Evolutionary conservation across 2,329 filamentous ascomycete species (phyloP).

Genomic region (Aspergillus aculeatinus): DNA sequence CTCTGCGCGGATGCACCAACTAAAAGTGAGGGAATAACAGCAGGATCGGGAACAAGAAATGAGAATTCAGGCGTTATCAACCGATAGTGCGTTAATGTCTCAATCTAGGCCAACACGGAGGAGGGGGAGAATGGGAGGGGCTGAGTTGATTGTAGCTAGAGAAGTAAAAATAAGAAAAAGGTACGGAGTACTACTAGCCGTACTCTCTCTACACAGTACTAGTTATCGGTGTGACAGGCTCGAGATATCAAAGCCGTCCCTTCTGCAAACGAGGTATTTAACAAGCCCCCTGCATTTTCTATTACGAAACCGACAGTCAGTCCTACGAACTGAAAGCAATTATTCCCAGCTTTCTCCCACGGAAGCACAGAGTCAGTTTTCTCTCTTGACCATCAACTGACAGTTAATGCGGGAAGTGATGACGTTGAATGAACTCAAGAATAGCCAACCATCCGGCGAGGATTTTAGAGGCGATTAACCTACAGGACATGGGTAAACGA

Average conservation of each 20-base stretch:
- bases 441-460: neutral
- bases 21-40: conserved; percentile 14
- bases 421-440: conserved; percentile 23
- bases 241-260: neutral
- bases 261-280: conserved; percentile 8
- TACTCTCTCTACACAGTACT: no score
- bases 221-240: neutral
- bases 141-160: neutral
- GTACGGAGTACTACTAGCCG: no score
- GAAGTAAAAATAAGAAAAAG: neutral
- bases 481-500: conserved; percentile 1
- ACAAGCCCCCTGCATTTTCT: neutral
- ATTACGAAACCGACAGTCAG: neutral
- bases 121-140: neutral
- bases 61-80: conserved; percentile 9
- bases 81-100: conserved; percentile 21
- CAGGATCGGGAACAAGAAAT: conserved; percentile 11
- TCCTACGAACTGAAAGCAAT: neutral
- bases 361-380: conserved; percentile 1
- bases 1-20: conserved; percentile 22
- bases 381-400: conserved; percentile 1
- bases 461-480: conserved; percentile 6
- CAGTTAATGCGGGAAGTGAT: conserved; percentile 12
- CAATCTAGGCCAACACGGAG: conserved; percentile 8
- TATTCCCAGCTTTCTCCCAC: neutral